Evolutionary conservation across 441 rosid genomes (phyloP), one percentile per base, ranked within the genome.

Genomic region (Populus tomentosa): DNA sequence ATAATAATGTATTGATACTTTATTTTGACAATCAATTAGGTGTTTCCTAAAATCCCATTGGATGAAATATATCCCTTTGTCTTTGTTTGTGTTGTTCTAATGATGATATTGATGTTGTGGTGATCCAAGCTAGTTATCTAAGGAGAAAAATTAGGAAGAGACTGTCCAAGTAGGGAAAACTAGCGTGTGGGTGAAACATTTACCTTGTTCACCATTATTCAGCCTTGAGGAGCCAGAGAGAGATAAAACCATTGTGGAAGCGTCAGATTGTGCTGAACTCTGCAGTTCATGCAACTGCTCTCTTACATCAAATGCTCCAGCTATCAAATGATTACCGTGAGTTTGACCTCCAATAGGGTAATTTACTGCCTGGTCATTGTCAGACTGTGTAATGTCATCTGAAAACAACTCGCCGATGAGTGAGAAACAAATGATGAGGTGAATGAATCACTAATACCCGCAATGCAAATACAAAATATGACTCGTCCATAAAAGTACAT

Each of bases 331-430:
- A 70, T 33, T 20, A 50, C 24, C 69, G 32, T 70, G 70, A 50
- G 38, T 68, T 24, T 69, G 77, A 79, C 74, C 76, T 71, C 81
- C 82, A 38, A 65, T 76, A 21, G 84, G 69, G 67, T 82, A 75
- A 69, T 63, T 79, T 72, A 67, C 61, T 30, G 73, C 84, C 70
- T 38, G 79, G 77, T 83, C 90, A 78, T 80, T 59, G 76, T 84
- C 87, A 75, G 82, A 79, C 77, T 81, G 88, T n/a, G 90, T 87
- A 77, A 91, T 90, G 84, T 91, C 97, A 89, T 92, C 97, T 92
- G 78, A 77, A 86, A 82, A 70, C 76, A 69, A 66, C 67, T 67
- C 80, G 26, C 66, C 74, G 38, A 59, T 46, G 40, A 56, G 71
- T 33, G 66, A 18, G n/a, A 67, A 72, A n/a, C 67, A 68, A 75